Conservation (phyloP, 345 rosid genomes). For the Pseudoturritis turrita region DNA sequence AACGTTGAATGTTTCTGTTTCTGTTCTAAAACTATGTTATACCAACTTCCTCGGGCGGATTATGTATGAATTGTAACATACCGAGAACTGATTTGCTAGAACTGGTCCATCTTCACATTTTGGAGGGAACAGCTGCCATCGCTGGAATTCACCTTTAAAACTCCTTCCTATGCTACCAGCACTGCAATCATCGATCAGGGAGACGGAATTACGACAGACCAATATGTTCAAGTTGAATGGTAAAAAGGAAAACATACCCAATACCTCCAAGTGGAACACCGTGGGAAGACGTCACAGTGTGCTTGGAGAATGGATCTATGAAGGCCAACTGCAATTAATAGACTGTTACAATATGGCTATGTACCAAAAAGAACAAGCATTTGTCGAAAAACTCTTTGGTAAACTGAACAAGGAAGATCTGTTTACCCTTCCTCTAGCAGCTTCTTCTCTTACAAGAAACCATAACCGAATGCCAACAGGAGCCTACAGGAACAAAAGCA, state of each 20-base stretch:
- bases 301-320: conserved; percentile 66
- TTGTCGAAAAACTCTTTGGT: background rate
- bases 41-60: background rate
- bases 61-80: conserved; percentile 42
- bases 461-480: conserved; percentile 74
- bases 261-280: conserved; percentile 86
- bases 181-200: conserved; percentile 37
- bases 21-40: background rate
- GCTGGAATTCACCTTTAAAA: conserved; percentile 83
- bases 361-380: background rate
- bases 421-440: conserved; percentile 62
- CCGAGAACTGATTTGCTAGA: conserved; percentile 89
- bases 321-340: conserved; percentile 40
- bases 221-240: background rate
- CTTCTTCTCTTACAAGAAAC: conserved; percentile 53
- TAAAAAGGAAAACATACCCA: conserved; percentile 48
- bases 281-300: conserved; percentile 50
- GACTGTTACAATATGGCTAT: background rate
- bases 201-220: background rate
- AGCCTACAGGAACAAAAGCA: conserved; percentile 48
- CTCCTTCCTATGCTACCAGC: conserved; percentile 92
- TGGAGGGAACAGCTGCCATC: conserved; percentile 78
- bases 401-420: background rate
- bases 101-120: conserved; percentile 71
- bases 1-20: background rate